Evolutionary conservation across 2,329 filamentous ascomycete species (phyloP).

Genomic region (Cordyceps fumosorosea): DNA sequence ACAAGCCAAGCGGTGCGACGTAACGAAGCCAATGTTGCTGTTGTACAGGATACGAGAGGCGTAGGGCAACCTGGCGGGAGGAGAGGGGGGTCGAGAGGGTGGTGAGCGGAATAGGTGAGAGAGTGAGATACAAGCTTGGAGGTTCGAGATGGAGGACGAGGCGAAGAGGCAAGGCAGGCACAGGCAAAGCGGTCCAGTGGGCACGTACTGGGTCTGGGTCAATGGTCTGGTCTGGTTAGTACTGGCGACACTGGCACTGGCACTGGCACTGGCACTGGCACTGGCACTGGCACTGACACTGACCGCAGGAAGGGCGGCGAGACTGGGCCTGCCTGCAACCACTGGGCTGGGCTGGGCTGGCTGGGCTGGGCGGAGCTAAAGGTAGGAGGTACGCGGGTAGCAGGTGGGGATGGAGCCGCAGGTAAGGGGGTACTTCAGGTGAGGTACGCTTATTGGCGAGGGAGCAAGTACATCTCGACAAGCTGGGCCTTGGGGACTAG

Average conservation of each 20-base stretch:
- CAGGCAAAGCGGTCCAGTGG: too few species aligned
- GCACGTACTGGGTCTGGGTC: too few species aligned
- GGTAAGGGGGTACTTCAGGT: not conserved
- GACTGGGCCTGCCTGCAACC: too few species aligned
- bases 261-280: too few species aligned
- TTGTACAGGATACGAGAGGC: not conserved
- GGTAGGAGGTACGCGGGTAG: not conserved
- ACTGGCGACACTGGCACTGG: too few species aligned
- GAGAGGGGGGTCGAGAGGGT: not conserved
- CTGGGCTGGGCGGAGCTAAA: not conserved
- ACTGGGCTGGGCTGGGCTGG: not conserved
- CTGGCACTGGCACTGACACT: not conserved
- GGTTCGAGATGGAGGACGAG: constrained; percentile 3
- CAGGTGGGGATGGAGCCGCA: not conserved
- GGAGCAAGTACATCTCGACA: not conserved
- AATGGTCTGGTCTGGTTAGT: too few species aligned
- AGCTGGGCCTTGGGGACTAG: not conserved
- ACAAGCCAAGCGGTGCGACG: constrained; percentile 5
- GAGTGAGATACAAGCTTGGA: constrained; percentile 8
- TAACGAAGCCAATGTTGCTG: constrained; percentile 5
- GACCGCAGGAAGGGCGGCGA: not conserved
- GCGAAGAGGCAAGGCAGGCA: not conserved
- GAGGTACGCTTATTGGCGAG: not conserved
- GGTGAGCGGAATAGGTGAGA: not conserved
- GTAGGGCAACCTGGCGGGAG: not conserved